Percentiles rank a stretch among this genome's conserved stretches.
These are phyloP conservation scores for Diaporthe capsici DNA, from an alignment of 2,329 filamentous ascomycete species.

Conservation along the genomic window DNA sequence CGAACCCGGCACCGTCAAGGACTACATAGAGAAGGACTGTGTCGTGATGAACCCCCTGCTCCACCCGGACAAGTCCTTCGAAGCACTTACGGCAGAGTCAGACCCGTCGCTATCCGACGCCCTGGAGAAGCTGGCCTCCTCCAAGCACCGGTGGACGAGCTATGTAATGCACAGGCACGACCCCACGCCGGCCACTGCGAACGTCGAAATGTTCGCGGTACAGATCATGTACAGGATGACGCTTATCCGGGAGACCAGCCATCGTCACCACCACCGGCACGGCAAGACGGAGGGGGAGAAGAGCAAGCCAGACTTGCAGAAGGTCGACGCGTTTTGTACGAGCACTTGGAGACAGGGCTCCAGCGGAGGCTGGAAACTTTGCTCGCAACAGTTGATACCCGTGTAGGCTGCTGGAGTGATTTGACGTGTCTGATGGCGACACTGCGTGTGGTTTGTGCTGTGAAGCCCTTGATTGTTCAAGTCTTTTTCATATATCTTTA, in stretches of 20 bases:
- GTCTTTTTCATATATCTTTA: neutral
- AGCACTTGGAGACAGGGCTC: constrained; percentile 40
- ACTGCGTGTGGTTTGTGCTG: neutral
- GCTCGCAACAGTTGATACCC: constrained; percentile 33
- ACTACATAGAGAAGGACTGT: constrained; percentile 36
- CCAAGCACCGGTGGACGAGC: constrained; percentile 33
- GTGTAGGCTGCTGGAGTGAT: constrained; percentile 1
- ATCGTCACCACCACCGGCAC: neutral
- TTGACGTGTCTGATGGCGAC: neutral
- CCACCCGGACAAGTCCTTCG: constrained; percentile 31
- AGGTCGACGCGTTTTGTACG: constrained; percentile 34
- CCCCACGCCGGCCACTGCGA: constrained; percentile 28
- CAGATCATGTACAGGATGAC: constrained; percentile 39
- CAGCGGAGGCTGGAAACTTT: constrained; percentile 38
- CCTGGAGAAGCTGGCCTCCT: constrained; percentile 24
- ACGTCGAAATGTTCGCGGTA: constrained; percentile 39
- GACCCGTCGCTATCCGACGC: constrained; percentile 32
- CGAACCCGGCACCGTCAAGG: neutral
- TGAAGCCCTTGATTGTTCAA: neutral
- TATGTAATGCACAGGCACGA: constrained; percentile 36
- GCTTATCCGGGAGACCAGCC: constrained; percentile 21
- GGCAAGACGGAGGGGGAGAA: neutral
- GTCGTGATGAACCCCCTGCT: constrained; percentile 39
- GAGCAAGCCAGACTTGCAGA: constrained; percentile 1
- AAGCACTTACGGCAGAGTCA: constrained; percentile 29